Base-by-base conservation (phyloP, 768 basidiomycete genomes). In the Mycena vitilis region DNA sequence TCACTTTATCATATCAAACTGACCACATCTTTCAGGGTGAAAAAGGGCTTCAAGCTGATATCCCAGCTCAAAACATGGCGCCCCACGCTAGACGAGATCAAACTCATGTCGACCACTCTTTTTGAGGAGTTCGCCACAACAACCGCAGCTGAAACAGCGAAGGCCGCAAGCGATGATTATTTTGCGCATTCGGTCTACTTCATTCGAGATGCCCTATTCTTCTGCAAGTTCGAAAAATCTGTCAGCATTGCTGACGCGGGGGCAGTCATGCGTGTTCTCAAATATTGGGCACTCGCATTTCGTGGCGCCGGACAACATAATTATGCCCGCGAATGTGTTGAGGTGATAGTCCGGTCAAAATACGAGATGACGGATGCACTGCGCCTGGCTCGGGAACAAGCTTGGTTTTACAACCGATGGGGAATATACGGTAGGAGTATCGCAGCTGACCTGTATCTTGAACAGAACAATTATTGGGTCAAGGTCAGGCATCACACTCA, bases 361-460 rank as follows among this genome's bases (percentile, higher is more conserved):
- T 74, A 73, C 58, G 75, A 78, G 60, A 49, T 73, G 16, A 51
- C 71, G 1, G 42, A 51, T 5, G 65, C 23, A 15, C 48, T 75
- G 15, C 69, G 68, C 0, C 49, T 53, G 5, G 73, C 70, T 4
- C 49, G 76, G 16, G 78, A 78, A 56, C 25, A 65, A 11, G 22
- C 76, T 0, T 78, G 77, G 78, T 75, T 79, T 61, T 71, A 75
- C 25, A 78, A 78, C 58, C 59, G 77, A 20, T 76, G 76, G 71
- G 78, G 78, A 9, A 52, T 68, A 34, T 23, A 48, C 3, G 78
- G 78, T 0, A 37, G 74, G 22, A 76, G 60, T 37, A 79, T 79
- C 60, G 62, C 77, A 4, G 56, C 74, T 0, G 78, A 79, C 63
- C 63, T 79, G 20, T 79, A 79, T 70, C 69, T 79, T 12, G 78